Percentiles rank a stretch among this genome's conserved stretches.
These are phyloP conservation scores for Ceratocystis harringtonii DNA, from an alignment of 2,329 filamentous ascomycete genomes.

Conservation along the genomic window DNA sequence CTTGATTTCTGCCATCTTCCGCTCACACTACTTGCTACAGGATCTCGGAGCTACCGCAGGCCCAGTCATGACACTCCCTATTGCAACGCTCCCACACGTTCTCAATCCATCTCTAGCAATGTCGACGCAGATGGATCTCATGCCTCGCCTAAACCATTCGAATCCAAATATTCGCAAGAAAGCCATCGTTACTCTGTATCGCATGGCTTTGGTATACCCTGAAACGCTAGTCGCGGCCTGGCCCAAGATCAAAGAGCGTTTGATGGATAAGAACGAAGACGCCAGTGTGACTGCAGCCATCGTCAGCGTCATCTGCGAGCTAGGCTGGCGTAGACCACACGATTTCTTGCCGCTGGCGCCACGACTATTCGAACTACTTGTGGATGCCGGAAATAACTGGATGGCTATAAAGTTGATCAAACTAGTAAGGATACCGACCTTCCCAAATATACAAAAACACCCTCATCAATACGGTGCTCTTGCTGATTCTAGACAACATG, in stretches of 20 bases:
- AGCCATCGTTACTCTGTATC: conserved; percentile 84
- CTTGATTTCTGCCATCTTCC: neutral
- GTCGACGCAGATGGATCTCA: conserved; percentile 70
- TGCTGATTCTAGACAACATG: neutral
- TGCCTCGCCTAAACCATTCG: conserved; percentile 76
- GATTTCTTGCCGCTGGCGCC: conserved; percentile 90
- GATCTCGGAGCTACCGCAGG: conserved; percentile 60
- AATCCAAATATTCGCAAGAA: conserved; percentile 83
- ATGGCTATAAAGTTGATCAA: conserved; percentile 99
- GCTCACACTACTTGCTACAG: conserved; percentile 24
- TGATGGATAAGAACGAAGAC: conserved; percentile 83
- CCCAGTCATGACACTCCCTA: conserved; percentile 69
- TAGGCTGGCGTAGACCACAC: conserved; percentile 83
- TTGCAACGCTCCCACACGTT: conserved; percentile 82
- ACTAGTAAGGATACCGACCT: conserved; percentile 42
- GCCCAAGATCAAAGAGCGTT: conserved; percentile 90
- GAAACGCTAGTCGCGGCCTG: conserved; percentile 84
- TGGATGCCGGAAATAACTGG: conserved; percentile 93
- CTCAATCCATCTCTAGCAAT: conserved; percentile 86
- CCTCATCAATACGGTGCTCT: neutral
- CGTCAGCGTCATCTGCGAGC: conserved; percentile 89
- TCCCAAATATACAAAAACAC: neutral
- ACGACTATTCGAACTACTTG: conserved; percentile 77
- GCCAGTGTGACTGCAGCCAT: conserved; percentile 89
- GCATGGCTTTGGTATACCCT: conserved; percentile 87